A percentile compares a stretch with the other conserved stretches of the same genome.
phyloP scores from a whole-genome alignment of 805 yeast species.

The Kuraishia floccosa region DNA sequence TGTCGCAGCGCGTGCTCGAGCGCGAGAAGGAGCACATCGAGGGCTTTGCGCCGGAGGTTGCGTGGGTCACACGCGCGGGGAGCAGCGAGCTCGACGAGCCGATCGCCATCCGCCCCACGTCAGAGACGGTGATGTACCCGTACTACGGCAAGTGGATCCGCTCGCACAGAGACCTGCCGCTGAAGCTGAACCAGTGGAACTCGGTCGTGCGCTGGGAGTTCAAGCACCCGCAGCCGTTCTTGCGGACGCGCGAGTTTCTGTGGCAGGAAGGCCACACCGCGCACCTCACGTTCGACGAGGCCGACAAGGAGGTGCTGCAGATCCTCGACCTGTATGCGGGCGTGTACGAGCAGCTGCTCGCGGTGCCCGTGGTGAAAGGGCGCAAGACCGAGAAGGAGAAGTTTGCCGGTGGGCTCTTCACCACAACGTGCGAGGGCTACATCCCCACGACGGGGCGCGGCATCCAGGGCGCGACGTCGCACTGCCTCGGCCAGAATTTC shows the following conservation, averaged over 20 bases:
- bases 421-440: slow-evolving; percentile 94
- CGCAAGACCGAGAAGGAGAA: slow-evolving; percentile 94
- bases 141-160: slow-evolving; percentile 98
- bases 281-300: slow-evolving; percentile 74
- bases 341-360: slow-evolving; percentile 83
- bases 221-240: slow-evolving; percentile 98
- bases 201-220: slow-evolving; percentile 99
- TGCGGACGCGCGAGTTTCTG: slow-evolving; percentile 96
- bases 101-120: slow-evolving; percentile 97
- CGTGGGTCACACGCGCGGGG: slow-evolving; percentile 99
- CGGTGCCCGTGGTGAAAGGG: slow-evolving; percentile 96
- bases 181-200: slow-evolving; percentile 97
- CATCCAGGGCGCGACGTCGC: slow-evolving; percentile 98
- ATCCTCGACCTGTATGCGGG: slow-evolving; percentile 80
- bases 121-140: slow-evolving; percentile 99
- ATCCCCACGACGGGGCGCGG: slow-evolving; percentile 99
- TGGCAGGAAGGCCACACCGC: slow-evolving; percentile 99
- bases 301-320: slow-evolving; percentile 71
- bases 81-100: slow-evolving; percentile 91
- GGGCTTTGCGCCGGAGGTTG: slow-evolving; percentile 99
- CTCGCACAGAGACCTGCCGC: slow-evolving; percentile 95
- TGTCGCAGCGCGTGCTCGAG: slow-evolving; percentile 83
- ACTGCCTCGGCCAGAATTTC: slow-evolving; percentile 95
- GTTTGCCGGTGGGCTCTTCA: slow-evolving; percentile 95
- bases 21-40: slow-evolving; percentile 97